These are phyloP conservation scores for Umbelopsis isabellina DNA, from an alignment of 192 early-diverging fungal species.

Conservation along the genomic window DNA sequence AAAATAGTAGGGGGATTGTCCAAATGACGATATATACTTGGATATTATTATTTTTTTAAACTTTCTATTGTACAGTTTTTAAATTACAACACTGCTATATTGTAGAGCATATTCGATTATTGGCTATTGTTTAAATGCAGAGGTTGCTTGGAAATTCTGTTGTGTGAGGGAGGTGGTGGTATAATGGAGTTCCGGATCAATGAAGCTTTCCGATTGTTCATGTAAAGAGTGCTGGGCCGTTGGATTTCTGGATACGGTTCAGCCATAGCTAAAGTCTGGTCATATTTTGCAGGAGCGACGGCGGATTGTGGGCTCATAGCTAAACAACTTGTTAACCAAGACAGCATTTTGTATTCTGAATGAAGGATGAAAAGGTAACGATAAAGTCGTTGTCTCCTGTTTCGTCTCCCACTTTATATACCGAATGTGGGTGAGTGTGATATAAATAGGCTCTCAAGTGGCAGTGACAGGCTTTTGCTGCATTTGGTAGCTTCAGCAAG, in stretches of 20 bases:
- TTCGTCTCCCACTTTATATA: too few relatives aligned
- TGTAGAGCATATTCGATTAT: not conserved
- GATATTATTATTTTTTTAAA: too few relatives aligned
- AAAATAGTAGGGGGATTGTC: too few relatives aligned
- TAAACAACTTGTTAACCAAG: conserved; percentile 14
- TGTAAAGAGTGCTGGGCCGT: conserved; percentile 6
- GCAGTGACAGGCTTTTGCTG: too few relatives aligned
- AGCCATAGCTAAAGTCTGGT: not conserved
- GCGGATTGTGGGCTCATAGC: not conserved
- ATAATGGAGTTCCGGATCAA: conserved; percentile 7
- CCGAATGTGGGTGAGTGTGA: too few relatives aligned
- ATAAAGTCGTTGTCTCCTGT: not conserved
- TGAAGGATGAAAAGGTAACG: not conserved
- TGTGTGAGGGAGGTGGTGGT: conserved; percentile 3
- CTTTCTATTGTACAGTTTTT: too few relatives aligned
- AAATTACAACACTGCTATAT: too few relatives aligned
- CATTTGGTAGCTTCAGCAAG: too few relatives aligned
- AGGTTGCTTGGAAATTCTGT: conserved; percentile 10
- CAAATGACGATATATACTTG: too few relatives aligned
- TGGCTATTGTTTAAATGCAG: not conserved
- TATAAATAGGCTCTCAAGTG: too few relatives aligned
- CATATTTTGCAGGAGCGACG: not conserved
- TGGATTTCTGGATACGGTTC: conserved; percentile 2
- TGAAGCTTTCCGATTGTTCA: not conserved
- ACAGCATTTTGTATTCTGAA: conserved; percentile 5